Evolutionary conservation across 805 yeast species (phyloP).

Genomic region (Cyberlindnera japonica): DNA sequence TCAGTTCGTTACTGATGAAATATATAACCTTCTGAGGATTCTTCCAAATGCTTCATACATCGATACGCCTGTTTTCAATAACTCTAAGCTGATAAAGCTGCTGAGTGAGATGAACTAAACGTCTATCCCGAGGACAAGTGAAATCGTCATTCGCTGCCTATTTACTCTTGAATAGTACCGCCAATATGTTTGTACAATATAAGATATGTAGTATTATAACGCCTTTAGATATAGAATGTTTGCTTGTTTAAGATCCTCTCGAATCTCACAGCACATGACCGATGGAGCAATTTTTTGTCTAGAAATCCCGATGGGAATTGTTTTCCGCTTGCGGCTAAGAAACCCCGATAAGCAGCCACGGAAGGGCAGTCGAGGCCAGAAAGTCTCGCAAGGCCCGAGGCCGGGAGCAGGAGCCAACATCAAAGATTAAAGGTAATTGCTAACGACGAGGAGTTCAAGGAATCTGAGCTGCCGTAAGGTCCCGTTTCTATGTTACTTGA

Average conservation of each 20-base stretch:
- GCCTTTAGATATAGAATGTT: too few relatives aligned
- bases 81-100: slow-evolving; percentile 38
- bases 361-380: neutral
- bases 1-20: slow-evolving; percentile 35
- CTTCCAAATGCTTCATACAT: slow-evolving; percentile 57
- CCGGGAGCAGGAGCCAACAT: neutral
- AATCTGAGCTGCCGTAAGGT: too few relatives aligned
- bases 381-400: neutral
- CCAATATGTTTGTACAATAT: too few relatives aligned
- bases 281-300: neutral
- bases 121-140: neutral
- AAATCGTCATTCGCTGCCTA: neutral
- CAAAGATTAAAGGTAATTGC: too few relatives aligned
- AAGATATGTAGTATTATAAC: too few relatives aligned
- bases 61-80: slow-evolving; percentile 50
- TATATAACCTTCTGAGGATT: slow-evolving; percentile 48
- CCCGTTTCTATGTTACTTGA: too few relatives aligned
- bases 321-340: slow-evolving; percentile 4
- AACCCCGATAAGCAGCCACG: slow-evolving; percentile 4
- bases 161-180: too few relatives aligned
- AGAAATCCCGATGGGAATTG: slow-evolving; percentile 5
- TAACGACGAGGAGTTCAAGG: too few relatives aligned
- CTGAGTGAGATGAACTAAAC: slow-evolving; percentile 6
- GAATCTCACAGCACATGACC: too few relatives aligned
- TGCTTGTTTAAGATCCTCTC: too few relatives aligned